Percentiles rank a stretch among this genome's conserved stretches.
phyloP scores from a whole-genome alignment of 73 alveolate species.

The Tetrahymena borealis region DNA sequence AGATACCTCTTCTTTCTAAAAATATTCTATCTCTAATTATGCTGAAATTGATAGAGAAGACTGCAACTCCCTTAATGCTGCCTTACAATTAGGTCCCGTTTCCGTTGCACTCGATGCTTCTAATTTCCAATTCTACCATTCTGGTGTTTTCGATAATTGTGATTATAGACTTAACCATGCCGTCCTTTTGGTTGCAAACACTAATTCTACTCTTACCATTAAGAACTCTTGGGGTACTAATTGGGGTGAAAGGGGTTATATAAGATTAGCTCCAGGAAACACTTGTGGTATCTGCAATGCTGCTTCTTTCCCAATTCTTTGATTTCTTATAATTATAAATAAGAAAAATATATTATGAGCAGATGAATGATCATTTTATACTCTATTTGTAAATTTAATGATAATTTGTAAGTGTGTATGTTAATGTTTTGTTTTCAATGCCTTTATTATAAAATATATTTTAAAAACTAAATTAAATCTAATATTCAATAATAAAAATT shows the following conservation, averaged over 20 bases:
- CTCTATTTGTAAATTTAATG: too few relatives aligned
- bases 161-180: constrained; percentile 35
- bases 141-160: constrained; percentile 46
- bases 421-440: too few relatives aligned
- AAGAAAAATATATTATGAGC: too few relatives aligned
- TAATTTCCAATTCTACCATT: constrained; percentile 46
- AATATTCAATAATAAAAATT: too few relatives aligned
- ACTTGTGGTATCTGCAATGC: constrained; percentile 27
- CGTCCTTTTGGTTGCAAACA: constrained; percentile 50
- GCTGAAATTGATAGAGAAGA: neutral
- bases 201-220: constrained; percentile 19
- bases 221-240: constrained; percentile 59
- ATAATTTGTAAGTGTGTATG: too few relatives aligned
- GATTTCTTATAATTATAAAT: neutral
- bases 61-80: neutral
- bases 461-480: too few relatives aligned
- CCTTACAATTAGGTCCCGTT: constrained; percentile 27
- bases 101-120: constrained; percentile 68
- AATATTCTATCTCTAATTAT: neutral
- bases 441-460: too few relatives aligned
- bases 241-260: constrained; percentile 66
- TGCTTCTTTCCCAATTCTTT: neutral
- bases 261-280: constrained; percentile 33
- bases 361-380: too few relatives aligned
- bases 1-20: neutral